phyloP scores from a whole-genome alignment of 352 stramenopile species.

The Globisporangium emineosum region DNA sequence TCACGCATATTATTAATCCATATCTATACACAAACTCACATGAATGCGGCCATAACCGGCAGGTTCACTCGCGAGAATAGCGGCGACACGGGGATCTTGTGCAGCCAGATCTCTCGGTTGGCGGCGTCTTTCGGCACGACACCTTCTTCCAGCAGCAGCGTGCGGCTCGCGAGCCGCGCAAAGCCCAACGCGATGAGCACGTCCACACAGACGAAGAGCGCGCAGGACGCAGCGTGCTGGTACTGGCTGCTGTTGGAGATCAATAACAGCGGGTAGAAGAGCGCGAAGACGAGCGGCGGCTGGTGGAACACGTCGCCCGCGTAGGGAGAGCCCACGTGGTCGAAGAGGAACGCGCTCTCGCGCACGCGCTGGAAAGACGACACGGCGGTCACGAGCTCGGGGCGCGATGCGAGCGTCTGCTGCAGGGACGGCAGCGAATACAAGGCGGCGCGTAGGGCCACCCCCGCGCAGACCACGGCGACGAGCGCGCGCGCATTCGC shows the following conservation, averaged over 20 bases:
- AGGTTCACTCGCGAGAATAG: slow-evolving; percentile 49
- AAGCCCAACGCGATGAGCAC: slow-evolving; percentile 56
- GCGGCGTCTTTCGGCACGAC: slow-evolving; percentile 26
- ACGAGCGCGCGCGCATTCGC: slow-evolving; percentile 9
- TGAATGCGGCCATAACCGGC: slow-evolving; percentile 42
- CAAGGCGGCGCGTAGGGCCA: slow-evolving; percentile 36
- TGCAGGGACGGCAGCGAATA: slow-evolving; percentile 35
- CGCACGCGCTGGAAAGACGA: slow-evolving; percentile 59
- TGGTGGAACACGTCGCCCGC: slow-evolving; percentile 81
- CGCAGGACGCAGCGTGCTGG: slow-evolving; percentile 30
- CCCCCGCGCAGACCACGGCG: slow-evolving; percentile 27
- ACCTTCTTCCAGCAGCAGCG: slow-evolving; percentile 49
- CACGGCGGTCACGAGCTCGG: slow-evolving; percentile 63
- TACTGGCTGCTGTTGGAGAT: slow-evolving; percentile 7
- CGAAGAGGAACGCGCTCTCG: slow-evolving; percentile 60
- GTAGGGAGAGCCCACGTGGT: slow-evolving; percentile 52
- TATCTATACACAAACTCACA: slow-evolving; percentile 26
- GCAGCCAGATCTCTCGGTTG: slow-evolving; percentile 66
- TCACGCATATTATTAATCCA: not conserved
- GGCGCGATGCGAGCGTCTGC: slow-evolving; percentile 39
- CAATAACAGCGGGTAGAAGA: slow-evolving; percentile 41
- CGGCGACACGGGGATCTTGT: slow-evolving; percentile 65
- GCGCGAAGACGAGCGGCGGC: slow-evolving; percentile 68
- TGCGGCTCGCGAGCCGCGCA: slow-evolving; percentile 43
- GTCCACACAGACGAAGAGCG: slow-evolving; percentile 53